These are phyloP conservation scores for Neonectria sp. DNA, from an alignment of 2,329 filamentous ascomycete species.

Conservation along the genomic window DNA sequence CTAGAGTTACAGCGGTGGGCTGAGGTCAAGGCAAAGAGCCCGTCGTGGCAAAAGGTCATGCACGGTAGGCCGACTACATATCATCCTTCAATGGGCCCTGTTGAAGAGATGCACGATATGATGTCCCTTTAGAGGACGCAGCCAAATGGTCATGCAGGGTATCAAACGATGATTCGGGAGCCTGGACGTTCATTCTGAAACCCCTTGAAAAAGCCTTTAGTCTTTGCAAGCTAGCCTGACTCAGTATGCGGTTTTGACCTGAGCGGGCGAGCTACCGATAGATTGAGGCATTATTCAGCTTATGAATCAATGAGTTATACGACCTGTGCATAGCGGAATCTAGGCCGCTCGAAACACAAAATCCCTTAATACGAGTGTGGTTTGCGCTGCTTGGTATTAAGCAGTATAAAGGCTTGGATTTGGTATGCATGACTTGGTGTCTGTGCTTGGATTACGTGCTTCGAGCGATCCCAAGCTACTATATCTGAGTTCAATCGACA, in stretches of 20 bases:
- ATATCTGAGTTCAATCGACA: no score
- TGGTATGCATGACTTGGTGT: no score
- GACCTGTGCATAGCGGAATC: background rate
- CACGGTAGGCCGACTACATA: conserved; percentile 27
- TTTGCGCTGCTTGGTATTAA: no score
- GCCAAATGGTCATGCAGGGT: background rate
- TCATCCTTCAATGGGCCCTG: conserved; percentile 34
- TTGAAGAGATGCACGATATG: conserved; percentile 33
- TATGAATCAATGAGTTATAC: conserved; percentile 1
- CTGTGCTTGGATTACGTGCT: no score
- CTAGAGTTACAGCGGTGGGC: conserved; percentile 29
- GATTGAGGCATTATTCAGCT: background rate
- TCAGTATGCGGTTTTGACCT: conserved; percentile 1
- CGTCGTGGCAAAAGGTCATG: conserved; percentile 30
- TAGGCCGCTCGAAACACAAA: background rate
- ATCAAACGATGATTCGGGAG: background rate
- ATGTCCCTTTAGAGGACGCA: conserved; percentile 24
- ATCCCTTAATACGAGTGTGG: no score
- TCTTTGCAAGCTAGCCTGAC: background rate
- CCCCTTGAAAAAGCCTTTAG: background rate
- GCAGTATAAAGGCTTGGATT: no score
- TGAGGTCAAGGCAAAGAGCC: conserved; percentile 19
- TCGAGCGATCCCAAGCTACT: no score
- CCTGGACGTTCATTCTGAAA: conserved; percentile 4
- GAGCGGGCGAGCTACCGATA: conserved; percentile 1